Evolutionary conservation across 2,329 filamentous ascomycete species (phyloP).

Genomic region (Pestalotiopsis fici): DNA sequence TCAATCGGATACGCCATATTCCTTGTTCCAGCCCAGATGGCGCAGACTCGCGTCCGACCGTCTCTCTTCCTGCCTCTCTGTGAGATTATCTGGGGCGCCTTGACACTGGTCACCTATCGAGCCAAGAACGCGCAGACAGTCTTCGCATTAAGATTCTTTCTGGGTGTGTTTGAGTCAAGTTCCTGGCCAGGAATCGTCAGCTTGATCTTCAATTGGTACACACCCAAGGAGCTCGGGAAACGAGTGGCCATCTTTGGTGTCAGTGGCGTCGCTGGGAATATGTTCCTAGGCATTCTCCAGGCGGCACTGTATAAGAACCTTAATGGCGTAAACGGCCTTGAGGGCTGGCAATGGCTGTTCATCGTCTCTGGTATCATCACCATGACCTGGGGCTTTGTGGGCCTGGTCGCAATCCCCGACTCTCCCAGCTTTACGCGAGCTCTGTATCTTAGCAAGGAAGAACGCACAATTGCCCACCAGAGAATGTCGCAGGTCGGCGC

Average conservation of each 20-base stretch:
- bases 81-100: constrained; percentile 40
- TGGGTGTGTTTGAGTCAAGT: constrained; percentile 33
- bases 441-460: constrained; percentile 16
- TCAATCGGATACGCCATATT: background rate
- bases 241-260: constrained; percentile 45
- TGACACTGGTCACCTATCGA: constrained; percentile 13
- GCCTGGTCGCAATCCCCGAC: constrained; percentile 38
- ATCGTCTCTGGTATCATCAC: constrained; percentile 39
- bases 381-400: constrained; percentile 38
- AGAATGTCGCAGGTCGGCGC: constrained; percentile 16
- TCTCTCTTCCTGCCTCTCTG: constrained; percentile 41
- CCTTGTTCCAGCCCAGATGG: constrained; percentile 39
- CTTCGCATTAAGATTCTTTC: constrained; percentile 42
- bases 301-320: constrained; percentile 41
- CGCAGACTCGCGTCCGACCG: constrained; percentile 41
- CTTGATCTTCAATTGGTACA: constrained; percentile 61
- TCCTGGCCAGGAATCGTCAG: constrained; percentile 34
- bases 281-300: constrained; percentile 46
- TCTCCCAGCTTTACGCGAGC: constrained; percentile 23
- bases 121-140: constrained; percentile 37
- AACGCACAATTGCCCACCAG: constrained; percentile 14
- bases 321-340: constrained; percentile 2
- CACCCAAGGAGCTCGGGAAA: constrained; percentile 38
- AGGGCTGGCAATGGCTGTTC: constrained; percentile 4
- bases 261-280: constrained; percentile 42